Percentiles rank a stretch among this genome's conserved stretches.
Evolutionary conservation across 2,329 filamentous ascomycete species (phyloP).

Genomic region (Volutella citrinella): DNA sequence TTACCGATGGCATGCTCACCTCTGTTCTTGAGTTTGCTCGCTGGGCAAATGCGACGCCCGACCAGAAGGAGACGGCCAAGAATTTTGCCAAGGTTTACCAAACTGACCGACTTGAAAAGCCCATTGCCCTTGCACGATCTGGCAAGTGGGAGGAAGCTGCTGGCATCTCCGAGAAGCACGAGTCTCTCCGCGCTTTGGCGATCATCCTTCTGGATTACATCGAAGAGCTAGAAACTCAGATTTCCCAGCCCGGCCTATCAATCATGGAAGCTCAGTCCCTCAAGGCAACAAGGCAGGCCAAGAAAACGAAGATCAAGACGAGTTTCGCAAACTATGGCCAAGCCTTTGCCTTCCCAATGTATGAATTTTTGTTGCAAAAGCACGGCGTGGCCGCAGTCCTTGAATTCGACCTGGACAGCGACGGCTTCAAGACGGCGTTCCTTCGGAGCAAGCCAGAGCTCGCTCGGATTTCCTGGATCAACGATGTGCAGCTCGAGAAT

Average conservation of each 20-base stretch:
- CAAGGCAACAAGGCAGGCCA: constrained; percentile 35
- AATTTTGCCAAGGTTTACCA: constrained; percentile 48
- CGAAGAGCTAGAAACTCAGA: constrained; percentile 31
- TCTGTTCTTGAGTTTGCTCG: constrained; percentile 51
- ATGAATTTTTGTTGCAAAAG: constrained; percentile 70
- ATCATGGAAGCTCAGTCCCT: constrained; percentile 27
- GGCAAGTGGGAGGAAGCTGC: constrained; percentile 57
- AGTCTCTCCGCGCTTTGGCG: constrained; percentile 53
- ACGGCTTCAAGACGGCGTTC: constrained; percentile 72
- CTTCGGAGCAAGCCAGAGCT: constrained; percentile 69
- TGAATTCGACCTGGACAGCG: constrained; percentile 65
- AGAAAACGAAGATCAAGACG: constrained; percentile 45
- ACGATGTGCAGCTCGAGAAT: constrained; percentile 75
- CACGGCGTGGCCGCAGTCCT: constrained; percentile 67
- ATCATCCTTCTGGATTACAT: constrained; percentile 55
- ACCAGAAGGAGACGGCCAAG: constrained; percentile 41
- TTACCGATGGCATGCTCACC: constrained; percentile 55
- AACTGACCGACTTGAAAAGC: constrained; percentile 49
- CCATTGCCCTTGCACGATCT: constrained; percentile 51
- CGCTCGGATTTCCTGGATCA: constrained; percentile 88
- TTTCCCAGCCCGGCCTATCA: constrained; percentile 26
- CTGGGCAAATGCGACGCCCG: constrained; percentile 45
- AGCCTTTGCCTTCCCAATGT: constrained; percentile 72
- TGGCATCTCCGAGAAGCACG: constrained; percentile 56
- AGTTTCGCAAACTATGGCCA: constrained; percentile 64